Conservation (phyloP, 2,329 filamentous ascomycete species). For the Pseudocercospora crystallina region DNA sequence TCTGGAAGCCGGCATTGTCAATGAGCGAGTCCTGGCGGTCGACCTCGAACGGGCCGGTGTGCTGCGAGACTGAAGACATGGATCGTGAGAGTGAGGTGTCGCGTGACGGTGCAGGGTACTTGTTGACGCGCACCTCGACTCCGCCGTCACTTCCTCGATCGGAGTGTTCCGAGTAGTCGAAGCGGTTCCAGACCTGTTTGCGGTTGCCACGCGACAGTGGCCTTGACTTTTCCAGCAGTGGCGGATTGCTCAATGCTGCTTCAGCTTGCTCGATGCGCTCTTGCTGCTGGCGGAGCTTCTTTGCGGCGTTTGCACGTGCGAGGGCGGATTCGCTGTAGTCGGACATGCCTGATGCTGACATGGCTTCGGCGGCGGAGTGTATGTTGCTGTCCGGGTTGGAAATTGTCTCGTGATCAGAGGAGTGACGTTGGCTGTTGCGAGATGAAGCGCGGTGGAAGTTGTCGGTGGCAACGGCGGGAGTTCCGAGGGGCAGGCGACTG, state of each 20-base stretch:
- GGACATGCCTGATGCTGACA: neutral
- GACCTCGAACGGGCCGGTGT: slow-evolving; percentile 19
- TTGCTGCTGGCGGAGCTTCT: slow-evolving; percentile 34
- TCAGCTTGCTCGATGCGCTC: slow-evolving; percentile 34
- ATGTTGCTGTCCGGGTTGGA: neutral
- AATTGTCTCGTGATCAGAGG: slow-evolving; percentile 2
- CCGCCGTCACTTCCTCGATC: slow-evolving; percentile 13
- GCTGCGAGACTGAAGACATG: slow-evolving; percentile 30
- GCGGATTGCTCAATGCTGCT: slow-evolving; percentile 22
- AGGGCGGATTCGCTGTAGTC: slow-evolving; percentile 9
- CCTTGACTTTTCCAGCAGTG: slow-evolving; percentile 14
- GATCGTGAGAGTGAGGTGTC: slow-evolving; percentile 28
- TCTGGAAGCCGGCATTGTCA: slow-evolving; percentile 31
- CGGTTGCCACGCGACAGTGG: slow-evolving; percentile 25
- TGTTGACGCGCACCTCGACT: slow-evolving; percentile 32
- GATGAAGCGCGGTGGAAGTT: slow-evolving; percentile 4
- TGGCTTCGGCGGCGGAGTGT: neutral
- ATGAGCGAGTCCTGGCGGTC: slow-evolving; percentile 23
- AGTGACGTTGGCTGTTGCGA: slow-evolving; percentile 1
- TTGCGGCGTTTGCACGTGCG: slow-evolving; percentile 27
- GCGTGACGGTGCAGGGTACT: slow-evolving; percentile 29
- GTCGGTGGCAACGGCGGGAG: slow-evolving; percentile 18
- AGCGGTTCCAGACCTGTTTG: slow-evolving; percentile 29
- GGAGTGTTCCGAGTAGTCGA: slow-evolving; percentile 24
- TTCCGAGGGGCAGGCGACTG: slow-evolving; percentile 32